Evolutionary conservation across 805 yeast genomes (phyloP).

Genomic region (Kuraishia hungarica): DNA sequence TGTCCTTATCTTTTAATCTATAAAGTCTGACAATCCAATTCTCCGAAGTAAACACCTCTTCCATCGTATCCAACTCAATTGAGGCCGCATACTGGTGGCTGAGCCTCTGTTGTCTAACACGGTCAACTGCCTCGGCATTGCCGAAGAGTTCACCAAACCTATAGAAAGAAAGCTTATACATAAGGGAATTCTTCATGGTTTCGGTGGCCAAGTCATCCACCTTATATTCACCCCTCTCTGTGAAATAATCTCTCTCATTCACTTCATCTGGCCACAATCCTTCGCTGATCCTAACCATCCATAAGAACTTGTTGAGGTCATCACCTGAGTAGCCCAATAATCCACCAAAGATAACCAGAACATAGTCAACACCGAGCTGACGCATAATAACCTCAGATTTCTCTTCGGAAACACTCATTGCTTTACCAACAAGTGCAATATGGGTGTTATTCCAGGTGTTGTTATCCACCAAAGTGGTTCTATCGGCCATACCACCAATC

Average conservation of each 20-base stretch:
- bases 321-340: conserved; percentile 90
- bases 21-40: conserved; percentile 96
- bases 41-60: conserved; percentile 91
- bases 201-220: conserved; percentile 76
- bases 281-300: conserved; percentile 99
- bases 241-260: conserved; percentile 76
- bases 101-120: conserved; percentile 75
- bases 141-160: conserved; percentile 68
- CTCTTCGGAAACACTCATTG: conserved; percentile 87
- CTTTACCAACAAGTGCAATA: conserved; percentile 98
- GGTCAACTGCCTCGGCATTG: conserved; percentile 59
- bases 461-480: conserved; percentile 96
- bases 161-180: conserved; percentile 94
- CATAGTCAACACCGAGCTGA: conserved; percentile 92
- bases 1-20: conserved; percentile 83
- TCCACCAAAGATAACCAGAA: conserved; percentile 91
- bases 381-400: conserved; percentile 81
- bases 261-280: conserved; percentile 99
- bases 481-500: conserved; percentile 99
- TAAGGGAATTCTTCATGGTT: conserved; percentile 80
- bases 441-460: conserved; percentile 99
- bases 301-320: conserved; percentile 90
- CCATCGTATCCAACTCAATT: conserved; percentile 68
- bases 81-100: conserved; percentile 17
- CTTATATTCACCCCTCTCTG: conserved; percentile 78